A percentile compares a stretch with the other conserved stretches of the same genome.
phyloP scores from a whole-genome alignment of 495 filamentous ascomycete genomes.

The Hypoxylon subgilvum region DNA sequence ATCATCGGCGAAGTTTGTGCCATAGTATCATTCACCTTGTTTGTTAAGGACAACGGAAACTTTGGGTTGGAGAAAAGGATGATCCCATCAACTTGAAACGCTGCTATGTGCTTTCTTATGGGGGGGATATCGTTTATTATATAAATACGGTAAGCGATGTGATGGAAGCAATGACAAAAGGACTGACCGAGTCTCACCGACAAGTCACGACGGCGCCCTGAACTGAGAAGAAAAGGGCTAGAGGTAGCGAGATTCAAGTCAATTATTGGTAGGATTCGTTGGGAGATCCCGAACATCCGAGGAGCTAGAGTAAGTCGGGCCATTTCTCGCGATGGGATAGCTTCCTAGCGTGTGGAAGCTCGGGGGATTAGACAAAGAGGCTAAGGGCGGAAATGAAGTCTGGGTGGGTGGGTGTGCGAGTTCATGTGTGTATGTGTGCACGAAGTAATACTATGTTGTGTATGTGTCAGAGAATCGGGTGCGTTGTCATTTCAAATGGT shows the following conservation, averaged over 20 bases:
- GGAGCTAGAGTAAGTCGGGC: slow-evolving; percentile 18
- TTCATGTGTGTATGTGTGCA: slow-evolving; percentile 3
- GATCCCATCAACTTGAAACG: slow-evolving; percentile 4
- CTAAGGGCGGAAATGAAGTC: slow-evolving; percentile 22
- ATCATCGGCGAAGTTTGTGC: background rate
- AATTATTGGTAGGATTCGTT: slow-evolving; percentile 15
- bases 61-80: slow-evolving; percentile 7
- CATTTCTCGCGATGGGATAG: slow-evolving; percentile 20
- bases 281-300: slow-evolving; percentile 34
- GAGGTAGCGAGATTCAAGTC: background rate
- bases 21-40: slow-evolving; percentile 6
- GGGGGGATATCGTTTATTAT: slow-evolving; percentile 5
- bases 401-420: slow-evolving; percentile 20
- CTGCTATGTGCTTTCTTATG: slow-evolving; percentile 9
- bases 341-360: slow-evolving; percentile 15
- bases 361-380: slow-evolving; percentile 18
- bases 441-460: background rate
- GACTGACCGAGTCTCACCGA: background rate
- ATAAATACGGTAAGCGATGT: background rate
- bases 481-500: slow-evolving; percentile 25
- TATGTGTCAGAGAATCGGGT: slow-evolving; percentile 26
- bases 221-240: background rate
- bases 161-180: background rate
- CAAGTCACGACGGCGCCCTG: background rate
- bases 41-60: slow-evolving; percentile 2